Evolutionary conservation across 768 basidiomycete genomes (phyloP), one percentile per base, ranked within the genome.

Genomic region (Lactarius hengduanensis): DNA sequence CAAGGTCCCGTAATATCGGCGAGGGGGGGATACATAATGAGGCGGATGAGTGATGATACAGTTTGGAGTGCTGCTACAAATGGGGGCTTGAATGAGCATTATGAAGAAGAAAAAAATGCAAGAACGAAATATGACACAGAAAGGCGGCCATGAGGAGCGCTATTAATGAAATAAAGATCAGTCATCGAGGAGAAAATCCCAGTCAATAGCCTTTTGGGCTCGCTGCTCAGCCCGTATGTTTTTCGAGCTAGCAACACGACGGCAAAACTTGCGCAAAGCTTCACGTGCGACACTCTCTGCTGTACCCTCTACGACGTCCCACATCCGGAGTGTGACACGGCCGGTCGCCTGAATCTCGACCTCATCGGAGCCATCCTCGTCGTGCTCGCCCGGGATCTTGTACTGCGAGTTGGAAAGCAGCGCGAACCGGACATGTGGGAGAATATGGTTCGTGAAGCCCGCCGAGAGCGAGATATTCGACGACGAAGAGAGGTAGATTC

Each of bases 181-280:
- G 72, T 89, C 88, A 66, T 90, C 88, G 57, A 92, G 80, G 64
- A 92, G 78, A 76, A 89, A 91, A 74, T 92, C 90, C 90, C 90
- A 92, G 76, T 91, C 82, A 65, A 90, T 86, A 54, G 78, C 70
- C 36, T 72, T 71, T 72, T 83, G 85, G 8, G 84, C 83, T 60
- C 59, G 64, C 41, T 61, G 64, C 28, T 57, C 70, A 22, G 50
- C 16, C n/a, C 67, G 63, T 54, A 79, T 77, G 74, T 82, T 87
- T 71, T 80, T 84, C 13, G 79, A 71, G 50, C 86, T 79, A 72
- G 90, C 88, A 66, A 90, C 79, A 57, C 88, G 82, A 74, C 84
- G 87, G 71, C 74, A 74, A 56, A 71, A 62, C 64, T 64, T 70
- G 65, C 70, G 70, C 69, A 87, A 74, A 2, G 81, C 77, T 76